phyloP scores from a whole-genome alignment of 495 filamentous ascomycete genomes.

The Xylaria castorea region DNA sequence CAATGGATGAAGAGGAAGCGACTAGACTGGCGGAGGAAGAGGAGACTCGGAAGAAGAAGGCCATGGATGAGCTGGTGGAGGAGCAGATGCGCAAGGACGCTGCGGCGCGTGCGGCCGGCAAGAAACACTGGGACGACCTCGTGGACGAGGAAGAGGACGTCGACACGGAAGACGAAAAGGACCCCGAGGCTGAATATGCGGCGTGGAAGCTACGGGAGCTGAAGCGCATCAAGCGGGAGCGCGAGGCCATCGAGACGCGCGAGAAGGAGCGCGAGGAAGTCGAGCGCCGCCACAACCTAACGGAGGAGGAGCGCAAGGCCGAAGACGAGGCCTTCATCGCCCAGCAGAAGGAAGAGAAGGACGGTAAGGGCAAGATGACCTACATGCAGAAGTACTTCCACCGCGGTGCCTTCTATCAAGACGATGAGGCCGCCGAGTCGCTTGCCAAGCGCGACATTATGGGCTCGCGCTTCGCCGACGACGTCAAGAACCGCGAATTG shows the following conservation, averaged over 20 bases:
- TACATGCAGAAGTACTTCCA: conserved; percentile 98
- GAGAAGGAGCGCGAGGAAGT: conserved; percentile 91
- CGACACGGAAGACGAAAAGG: conserved; percentile 84
- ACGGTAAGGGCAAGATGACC: conserved; percentile 79
- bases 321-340: conserved; percentile 84
- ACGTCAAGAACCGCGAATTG: conserved; percentile 77
- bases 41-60: conserved; percentile 68
- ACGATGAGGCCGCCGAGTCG: conserved; percentile 74
- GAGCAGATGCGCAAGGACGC: conserved; percentile 84
- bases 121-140: conserved; percentile 88
- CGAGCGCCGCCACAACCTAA: conserved; percentile 86
- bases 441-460: conserved; percentile 80
- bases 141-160: conserved; percentile 79
- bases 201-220: conserved; percentile 95
- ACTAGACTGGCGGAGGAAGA: conserved; percentile 48
- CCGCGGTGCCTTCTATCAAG: conserved; percentile 93
- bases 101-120: conserved; percentile 74
- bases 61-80: conserved; percentile 80
- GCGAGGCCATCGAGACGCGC: conserved; percentile 79
- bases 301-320: conserved; percentile 81
- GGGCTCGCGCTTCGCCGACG: conserved; percentile 78
- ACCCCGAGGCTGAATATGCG: conserved; percentile 87
- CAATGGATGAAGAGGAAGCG: conserved; percentile 39
- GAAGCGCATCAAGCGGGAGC: conserved; percentile 81
- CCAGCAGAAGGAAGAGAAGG: conserved; percentile 85